Conservation (phyloP, 2,329 filamentous ascomycete genomes). For the Pyrenophora graminea region DNA sequence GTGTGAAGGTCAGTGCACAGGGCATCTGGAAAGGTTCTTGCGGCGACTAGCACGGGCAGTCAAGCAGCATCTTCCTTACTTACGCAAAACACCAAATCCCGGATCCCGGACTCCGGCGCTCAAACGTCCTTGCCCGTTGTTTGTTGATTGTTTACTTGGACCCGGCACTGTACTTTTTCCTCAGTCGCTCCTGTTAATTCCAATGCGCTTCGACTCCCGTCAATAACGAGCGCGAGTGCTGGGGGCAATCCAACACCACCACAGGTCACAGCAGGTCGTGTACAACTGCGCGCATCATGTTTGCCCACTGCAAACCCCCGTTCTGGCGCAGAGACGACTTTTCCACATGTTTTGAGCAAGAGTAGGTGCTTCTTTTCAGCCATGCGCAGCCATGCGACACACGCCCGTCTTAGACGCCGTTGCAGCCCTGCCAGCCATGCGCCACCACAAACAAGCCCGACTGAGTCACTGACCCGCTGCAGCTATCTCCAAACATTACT, state of each 20-base stretch:
- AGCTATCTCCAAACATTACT: conserved; percentile 82
- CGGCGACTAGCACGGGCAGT: conserved; percentile 6
- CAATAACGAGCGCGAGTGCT: conserved; percentile 25
- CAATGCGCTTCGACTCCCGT: conserved; percentile 21
- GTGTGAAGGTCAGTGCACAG: conserved; percentile 15
- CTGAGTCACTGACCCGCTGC: conserved; percentile 11
- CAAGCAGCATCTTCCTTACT: conserved; percentile 1
- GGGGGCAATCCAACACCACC: conserved; percentile 16
- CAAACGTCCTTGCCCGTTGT: neutral
- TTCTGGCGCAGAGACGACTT: conserved; percentile 67
- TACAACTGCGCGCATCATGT: conserved; percentile 49
- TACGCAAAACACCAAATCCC: conserved; percentile 1
- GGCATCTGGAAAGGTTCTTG: conserved; percentile 12
- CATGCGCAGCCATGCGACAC: neutral
- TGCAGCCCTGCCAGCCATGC: neutral
- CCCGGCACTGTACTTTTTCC: conserved; percentile 1
- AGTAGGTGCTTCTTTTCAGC: conserved; percentile 57
- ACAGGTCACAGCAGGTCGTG: conserved; percentile 12
- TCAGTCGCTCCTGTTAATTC: conserved; percentile 5
- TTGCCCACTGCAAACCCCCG: conserved; percentile 61
- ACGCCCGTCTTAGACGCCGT: conserved; percentile 2
- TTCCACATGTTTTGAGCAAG: conserved; percentile 64
- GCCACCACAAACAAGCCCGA: conserved; percentile 3
- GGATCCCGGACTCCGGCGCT: neutral
- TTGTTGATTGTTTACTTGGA: conserved; percentile 7